phyloP scores from a whole-genome alignment of 2,329 filamentous ascomycete genomes.

The Diaporthe velutina region DNA sequence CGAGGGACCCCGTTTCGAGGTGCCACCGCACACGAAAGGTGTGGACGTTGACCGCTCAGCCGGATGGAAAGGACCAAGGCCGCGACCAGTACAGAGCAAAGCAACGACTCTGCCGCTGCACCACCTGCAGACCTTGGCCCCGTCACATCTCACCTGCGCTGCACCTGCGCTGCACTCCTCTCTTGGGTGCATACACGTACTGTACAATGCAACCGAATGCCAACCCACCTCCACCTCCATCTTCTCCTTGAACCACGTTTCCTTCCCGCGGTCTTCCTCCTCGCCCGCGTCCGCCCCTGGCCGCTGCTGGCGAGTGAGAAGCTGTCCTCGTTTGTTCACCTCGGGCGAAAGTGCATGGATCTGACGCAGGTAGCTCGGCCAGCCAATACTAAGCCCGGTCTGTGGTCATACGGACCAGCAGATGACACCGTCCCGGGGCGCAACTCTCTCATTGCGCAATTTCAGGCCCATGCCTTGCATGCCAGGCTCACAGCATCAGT shows the following conservation, averaged over 20 bases:
- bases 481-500: constrained; percentile 29
- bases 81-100: constrained; percentile 7
- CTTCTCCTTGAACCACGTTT: constrained; percentile 16
- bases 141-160: constrained; percentile 38
- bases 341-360: constrained; percentile 37
- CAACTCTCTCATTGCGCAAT: constrained; percentile 28
- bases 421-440: constrained; percentile 32
- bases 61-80: constrained; percentile 30
- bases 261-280: constrained; percentile 23
- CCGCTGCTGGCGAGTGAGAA: constrained; percentile 37
- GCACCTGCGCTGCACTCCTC: constrained; percentile 32
- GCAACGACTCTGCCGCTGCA: not conserved
- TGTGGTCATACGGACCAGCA: constrained; percentile 37
- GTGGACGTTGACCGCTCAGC: constrained; percentile 38
- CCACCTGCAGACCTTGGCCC: constrained; percentile 34
- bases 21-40: constrained; percentile 38
- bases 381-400: constrained; percentile 38
- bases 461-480: constrained; percentile 31
- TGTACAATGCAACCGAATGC: constrained; percentile 30
- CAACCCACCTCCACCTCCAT: constrained; percentile 30
- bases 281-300: constrained; percentile 23
- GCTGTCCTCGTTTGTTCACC: constrained; percentile 30
- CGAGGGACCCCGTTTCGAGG: constrained; percentile 31
- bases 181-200: constrained; percentile 34
- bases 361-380: constrained; percentile 32